These are phyloP conservation scores for Spencermartinsiella europaea DNA, from an alignment of 805 yeast species.

Conservation along the genomic window DNA sequence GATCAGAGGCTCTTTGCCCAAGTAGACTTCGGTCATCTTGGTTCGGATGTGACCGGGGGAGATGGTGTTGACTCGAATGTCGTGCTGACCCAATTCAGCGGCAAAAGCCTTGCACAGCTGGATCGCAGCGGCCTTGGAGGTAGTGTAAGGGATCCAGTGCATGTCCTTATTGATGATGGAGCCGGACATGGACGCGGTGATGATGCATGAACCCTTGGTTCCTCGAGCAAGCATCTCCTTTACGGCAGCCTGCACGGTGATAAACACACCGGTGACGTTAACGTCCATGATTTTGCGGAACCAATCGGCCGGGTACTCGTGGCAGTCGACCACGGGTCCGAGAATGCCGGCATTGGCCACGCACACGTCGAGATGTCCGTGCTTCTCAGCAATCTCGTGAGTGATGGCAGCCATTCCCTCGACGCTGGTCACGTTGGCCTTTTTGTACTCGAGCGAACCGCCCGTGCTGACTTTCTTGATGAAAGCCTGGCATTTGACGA, in stretches of 20 bases:
- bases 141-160: constrained; percentile 33
- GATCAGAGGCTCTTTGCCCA: constrained; percentile 45
- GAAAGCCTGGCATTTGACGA: constrained; percentile 20
- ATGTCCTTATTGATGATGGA: constrained; percentile 60
- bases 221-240: constrained; percentile 54
- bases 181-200: constrained; percentile 77
- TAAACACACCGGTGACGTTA: constrained; percentile 66
- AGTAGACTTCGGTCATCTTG: constrained; percentile 51
- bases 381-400: constrained; percentile 40
- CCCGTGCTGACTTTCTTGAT: constrained; percentile 31
- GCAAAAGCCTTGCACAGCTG: constrained; percentile 41
- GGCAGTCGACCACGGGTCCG: constrained; percentile 40
- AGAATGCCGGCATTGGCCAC: constrained; percentile 72
- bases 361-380: constrained; percentile 57
- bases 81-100: constrained; percentile 52
- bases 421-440: constrained; percentile 49
- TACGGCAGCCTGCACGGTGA: constrained; percentile 63
- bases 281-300: constrained; percentile 65
- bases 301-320: constrained; percentile 47
- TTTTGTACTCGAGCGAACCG: constrained; percentile 31
- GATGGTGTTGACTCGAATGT: constrained; percentile 47
- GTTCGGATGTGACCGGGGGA: constrained; percentile 59
- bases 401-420: constrained; percentile 38
- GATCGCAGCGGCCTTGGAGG: constrained; percentile 36
- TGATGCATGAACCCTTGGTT: constrained; percentile 60